Evolutionary conservation across 2,329 filamentous ascomycete species (phyloP), one percentile per base, ranked within the genome.

Genomic region (Fusarium lyarnte): DNA sequence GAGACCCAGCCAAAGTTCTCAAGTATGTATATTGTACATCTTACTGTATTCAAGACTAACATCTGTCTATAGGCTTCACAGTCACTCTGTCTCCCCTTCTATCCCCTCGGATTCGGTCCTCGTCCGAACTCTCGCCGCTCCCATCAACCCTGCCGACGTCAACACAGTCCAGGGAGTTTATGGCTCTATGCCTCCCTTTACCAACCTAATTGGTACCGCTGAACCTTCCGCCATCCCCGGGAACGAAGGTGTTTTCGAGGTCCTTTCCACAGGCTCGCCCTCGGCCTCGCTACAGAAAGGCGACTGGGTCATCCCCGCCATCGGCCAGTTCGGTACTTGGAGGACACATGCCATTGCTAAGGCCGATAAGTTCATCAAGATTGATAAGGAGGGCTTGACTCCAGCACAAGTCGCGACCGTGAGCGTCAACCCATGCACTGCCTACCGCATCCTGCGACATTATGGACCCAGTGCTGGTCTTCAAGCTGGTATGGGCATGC

Each of bases 131-230:
- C 93, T 99, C 77, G 93, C 95, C 36, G 91, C 94, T 2, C 94
- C 96, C 63, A 94, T 99, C 82, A 99, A 99, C 85, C 96, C 96
- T 29, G 95, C 96, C 78, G 96, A 99, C 84, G 93, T 99, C 82
- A 99, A 99, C 86, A 95, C 95, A 78, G 93, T 99, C 78, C 96
- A 99, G 85, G 96, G 96, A 74, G 94, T 95, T 8, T 99, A 99
- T 84, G 95, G 95, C 69, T 91, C 91, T 49, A 94, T 94, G 80
- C 94, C 95, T 0, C 85, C 88, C 47, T 95, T 97, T 82, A 91
- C 90, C 23, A 91, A 90, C 10, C 83, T 89, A 3, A 89, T 99
- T 60, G 93, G 94, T 63, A 98, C 95, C 0, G 74, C 90, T 2
- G 85, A 90, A 29, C 94, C 95, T 5, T 89, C 92, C 12, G 93